Percentiles rank a stretch among this genome's conserved stretches.
These are phyloP conservation scores for Ogataea methanolica DNA, from an alignment of 805 yeast species.

Conservation along the genomic window DNA sequence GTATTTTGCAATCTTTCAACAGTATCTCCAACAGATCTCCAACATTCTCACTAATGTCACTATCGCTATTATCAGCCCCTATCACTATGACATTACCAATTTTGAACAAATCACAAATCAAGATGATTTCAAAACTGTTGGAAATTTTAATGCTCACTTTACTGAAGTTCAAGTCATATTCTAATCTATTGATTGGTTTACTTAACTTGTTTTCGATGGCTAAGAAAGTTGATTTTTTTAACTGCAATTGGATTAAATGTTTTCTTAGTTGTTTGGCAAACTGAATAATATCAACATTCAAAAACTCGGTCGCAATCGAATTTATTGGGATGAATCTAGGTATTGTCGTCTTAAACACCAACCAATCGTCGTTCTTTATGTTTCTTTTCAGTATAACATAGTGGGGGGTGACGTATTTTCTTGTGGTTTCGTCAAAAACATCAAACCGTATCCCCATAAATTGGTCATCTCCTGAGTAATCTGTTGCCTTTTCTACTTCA, in stretches of 20 bases:
- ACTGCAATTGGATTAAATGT: slow-evolving; percentile 22
- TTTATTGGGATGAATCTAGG: slow-evolving; percentile 29
- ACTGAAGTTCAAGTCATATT: slow-evolving; percentile 24
- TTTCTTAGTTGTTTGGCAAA: slow-evolving; percentile 25
- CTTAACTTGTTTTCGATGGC: slow-evolving; percentile 10
- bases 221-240: slow-evolving; percentile 13
- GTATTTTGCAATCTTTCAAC: slow-evolving; percentile 12
- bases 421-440: slow-evolving; percentile 26
- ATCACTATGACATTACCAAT: slow-evolving; percentile 16
- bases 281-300: slow-evolving; percentile 20
- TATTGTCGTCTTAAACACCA: slow-evolving; percentile 30
- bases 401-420: slow-evolving; percentile 38
- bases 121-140: slow-evolving; percentile 16
- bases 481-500: background rate
- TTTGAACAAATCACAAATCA: slow-evolving; percentile 18
- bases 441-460: slow-evolving; percentile 50
- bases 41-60: background rate
- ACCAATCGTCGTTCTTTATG: slow-evolving; percentile 27
- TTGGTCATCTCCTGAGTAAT: slow-evolving; percentile 21
- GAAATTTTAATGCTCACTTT: slow-evolving; percentile 21
- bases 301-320: slow-evolving; percentile 18
- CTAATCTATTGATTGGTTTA: slow-evolving; percentile 12
- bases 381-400: slow-evolving; percentile 38
- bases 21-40: slow-evolving; percentile 16
- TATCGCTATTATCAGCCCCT: slow-evolving; percentile 6